Percentiles rank a stretch among this genome's conserved stretches.
phyloP scores from a whole-genome alignment of 1,139 yeast species.

The Yamadazyma trypodendri region DNA sequence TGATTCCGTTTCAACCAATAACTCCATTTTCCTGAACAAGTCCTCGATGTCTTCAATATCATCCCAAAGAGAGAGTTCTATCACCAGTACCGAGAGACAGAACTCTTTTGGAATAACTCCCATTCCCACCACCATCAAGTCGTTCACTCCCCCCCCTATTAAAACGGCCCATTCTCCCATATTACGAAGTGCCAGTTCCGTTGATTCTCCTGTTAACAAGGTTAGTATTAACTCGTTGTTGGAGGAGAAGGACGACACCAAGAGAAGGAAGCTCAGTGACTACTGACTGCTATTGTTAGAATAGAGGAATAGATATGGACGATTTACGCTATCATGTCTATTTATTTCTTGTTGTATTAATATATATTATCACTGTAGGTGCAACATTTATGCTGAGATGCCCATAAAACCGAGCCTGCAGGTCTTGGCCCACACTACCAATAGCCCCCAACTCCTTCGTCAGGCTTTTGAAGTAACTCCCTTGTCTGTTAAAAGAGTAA shows the following conservation, averaged over 20 bases:
- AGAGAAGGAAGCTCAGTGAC: constrained; percentile 16
- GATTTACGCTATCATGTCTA: neutral
- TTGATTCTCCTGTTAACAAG: constrained; percentile 16
- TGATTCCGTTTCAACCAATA: constrained; percentile 24
- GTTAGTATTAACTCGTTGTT: constrained; percentile 35
- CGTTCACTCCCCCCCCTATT: constrained; percentile 7
- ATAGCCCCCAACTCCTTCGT: too few relatives aligned
- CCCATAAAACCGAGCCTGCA: too few relatives aligned
- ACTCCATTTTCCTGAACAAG: constrained; percentile 35
- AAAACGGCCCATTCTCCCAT: constrained; percentile 16
- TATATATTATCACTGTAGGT: neutral
- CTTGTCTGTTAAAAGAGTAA: constrained; percentile 7
- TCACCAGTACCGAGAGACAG: constrained; percentile 9
- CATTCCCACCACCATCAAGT: constrained; percentile 10
- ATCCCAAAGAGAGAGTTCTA: constrained; percentile 26
- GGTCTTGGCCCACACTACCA: too few relatives aligned
- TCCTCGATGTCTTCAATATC: constrained; percentile 33
- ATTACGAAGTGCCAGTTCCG: constrained; percentile 16
- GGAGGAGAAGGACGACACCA: constrained; percentile 18
- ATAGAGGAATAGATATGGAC: neutral
- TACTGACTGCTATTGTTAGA: too few relatives aligned
- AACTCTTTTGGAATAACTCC: constrained; percentile 2
- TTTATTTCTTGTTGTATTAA: constrained; percentile 3
- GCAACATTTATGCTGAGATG: neutral
- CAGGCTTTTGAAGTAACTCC: too few relatives aligned